phyloP scores from a whole-genome alignment of 306 rosid species.

The Casuarina glauca region DNA sequence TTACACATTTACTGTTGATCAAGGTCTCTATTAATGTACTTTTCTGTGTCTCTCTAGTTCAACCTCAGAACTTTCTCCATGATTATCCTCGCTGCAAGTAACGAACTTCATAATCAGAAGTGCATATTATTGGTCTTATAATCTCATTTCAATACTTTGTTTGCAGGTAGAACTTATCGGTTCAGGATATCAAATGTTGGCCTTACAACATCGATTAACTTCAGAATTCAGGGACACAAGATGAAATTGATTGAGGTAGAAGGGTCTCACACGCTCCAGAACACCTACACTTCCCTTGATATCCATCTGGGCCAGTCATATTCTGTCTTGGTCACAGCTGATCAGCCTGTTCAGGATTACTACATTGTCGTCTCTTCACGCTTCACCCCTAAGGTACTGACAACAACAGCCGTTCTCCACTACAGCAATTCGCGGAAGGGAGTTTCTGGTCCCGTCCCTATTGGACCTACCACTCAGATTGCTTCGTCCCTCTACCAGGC shows the following conservation, averaged over 20 bases:
- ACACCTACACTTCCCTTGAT: slow-evolving; percentile 70
- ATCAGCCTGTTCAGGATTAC: slow-evolving; percentile 87
- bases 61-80: too few species aligned
- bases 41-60: neutral
- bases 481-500: slow-evolving; percentile 77
- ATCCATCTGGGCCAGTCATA: slow-evolving; percentile 90
- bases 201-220: slow-evolving; percentile 81
- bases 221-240: slow-evolving; percentile 81
- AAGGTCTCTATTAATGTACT: slow-evolving; percentile 43
- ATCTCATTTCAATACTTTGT: slow-evolving; percentile 15
- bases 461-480: slow-evolving; percentile 68
- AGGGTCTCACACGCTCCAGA: slow-evolving; percentile 96
- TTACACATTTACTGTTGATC: slow-evolving; percentile 85
- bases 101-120: neutral
- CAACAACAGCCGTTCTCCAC: slow-evolving; percentile 89
- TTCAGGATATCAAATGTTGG: slow-evolving; percentile 97
- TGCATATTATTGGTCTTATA: neutral
- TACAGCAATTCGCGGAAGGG: slow-evolving; percentile 72
- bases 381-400: slow-evolving; percentile 64
- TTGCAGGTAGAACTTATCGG: slow-evolving; percentile 82
- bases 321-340: slow-evolving; percentile 89
- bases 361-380: slow-evolving; percentile 78
- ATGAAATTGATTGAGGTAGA: slow-evolving; percentile 92
- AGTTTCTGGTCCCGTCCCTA: slow-evolving; percentile 80
- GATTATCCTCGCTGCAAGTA: neutral